phyloP scores from a whole-genome alignment of 257 asterid species.

The Primulina eburnea region DNA sequence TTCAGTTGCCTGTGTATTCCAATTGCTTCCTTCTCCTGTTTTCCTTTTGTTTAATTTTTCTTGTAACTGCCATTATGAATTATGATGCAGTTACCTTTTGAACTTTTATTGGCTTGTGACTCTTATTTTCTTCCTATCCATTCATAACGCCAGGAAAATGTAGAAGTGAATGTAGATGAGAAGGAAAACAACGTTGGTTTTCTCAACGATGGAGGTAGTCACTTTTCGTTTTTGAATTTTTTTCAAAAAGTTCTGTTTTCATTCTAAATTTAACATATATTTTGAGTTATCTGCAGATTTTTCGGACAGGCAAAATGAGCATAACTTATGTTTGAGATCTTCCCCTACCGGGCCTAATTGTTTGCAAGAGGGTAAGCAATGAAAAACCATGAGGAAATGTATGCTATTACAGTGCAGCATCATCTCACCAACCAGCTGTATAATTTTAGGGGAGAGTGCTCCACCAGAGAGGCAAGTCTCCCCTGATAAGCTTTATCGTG shows the following conservation, averaged over 20 bases:
- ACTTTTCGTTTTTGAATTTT: slow-evolving; percentile 15
- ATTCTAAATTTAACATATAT: slow-evolving; percentile 16
- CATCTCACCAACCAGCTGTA: slow-evolving; percentile 60
- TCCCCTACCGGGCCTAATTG: slow-evolving; percentile 36
- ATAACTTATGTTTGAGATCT: slow-evolving; percentile 32
- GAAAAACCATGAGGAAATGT: slow-evolving; percentile 33
- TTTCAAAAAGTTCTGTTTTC: slow-evolving; percentile 1
- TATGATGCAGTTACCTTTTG: background rate
- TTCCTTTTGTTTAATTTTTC: background rate
- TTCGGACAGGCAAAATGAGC: slow-evolving; percentile 36
- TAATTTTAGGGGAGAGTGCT: slow-evolving; percentile 68
- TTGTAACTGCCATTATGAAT: background rate
- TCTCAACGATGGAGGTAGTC: slow-evolving; percentile 40
- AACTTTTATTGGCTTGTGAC: background rate
- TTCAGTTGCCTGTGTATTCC: background rate
- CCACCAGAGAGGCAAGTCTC: slow-evolving; percentile 74
- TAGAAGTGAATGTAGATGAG: slow-evolving; percentile 33
- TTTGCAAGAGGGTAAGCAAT: slow-evolving; percentile 65
- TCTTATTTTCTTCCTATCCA: slow-evolving; percentile 19
- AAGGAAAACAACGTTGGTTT: slow-evolving; percentile 27
- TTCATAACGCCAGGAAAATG: slow-evolving; percentile 34
- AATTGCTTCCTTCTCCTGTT: background rate
- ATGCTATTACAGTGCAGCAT: slow-evolving; percentile 51
- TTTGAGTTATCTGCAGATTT: slow-evolving; percentile 30
- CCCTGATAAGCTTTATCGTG: slow-evolving; percentile 83